Percentiles rank a stretch among this genome's conserved stretches.
These are phyloP conservation scores for Phytophthora foliorum DNA, from an alignment of 352 stramenopile species.

Conservation along the genomic window DNA sequence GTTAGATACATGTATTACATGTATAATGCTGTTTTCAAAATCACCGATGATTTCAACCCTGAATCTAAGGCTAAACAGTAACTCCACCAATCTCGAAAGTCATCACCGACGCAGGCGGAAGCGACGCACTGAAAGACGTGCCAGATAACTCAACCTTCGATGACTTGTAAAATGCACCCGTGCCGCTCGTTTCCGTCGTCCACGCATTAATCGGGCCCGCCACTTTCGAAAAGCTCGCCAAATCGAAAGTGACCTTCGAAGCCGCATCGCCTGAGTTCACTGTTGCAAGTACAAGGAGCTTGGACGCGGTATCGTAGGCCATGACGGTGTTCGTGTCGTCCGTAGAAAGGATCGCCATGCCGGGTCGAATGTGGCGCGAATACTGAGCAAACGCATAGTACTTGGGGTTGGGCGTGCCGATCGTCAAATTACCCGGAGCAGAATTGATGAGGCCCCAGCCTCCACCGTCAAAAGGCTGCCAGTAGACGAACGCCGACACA, in stretches of 20 bases:
- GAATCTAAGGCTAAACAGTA: not conserved
- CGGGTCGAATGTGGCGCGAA: conserved; percentile 67
- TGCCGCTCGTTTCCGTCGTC: conserved; percentile 61
- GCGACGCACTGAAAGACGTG: conserved; percentile 40
- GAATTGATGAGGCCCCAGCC: conserved; percentile 68
- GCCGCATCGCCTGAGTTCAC: conserved; percentile 47
- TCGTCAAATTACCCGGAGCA: conserved; percentile 44
- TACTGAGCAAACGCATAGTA: conserved; percentile 70
- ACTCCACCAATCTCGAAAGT: conserved; percentile 51
- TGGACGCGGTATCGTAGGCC: conserved; percentile 39
- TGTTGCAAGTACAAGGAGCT: conserved; percentile 38
- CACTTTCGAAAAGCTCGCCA: conserved; percentile 45
- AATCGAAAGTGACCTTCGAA: conserved; percentile 50
- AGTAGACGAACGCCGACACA: conserved; percentile 73
- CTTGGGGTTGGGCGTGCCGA: conserved; percentile 54
- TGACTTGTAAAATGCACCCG: conserved; percentile 38
- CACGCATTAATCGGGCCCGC: conserved; percentile 40
- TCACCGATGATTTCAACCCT: not conserved
- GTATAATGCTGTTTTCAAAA: too few species aligned
- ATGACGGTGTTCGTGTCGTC: conserved; percentile 57
- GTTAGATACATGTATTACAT: too few species aligned
- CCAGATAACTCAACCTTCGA: conserved; percentile 38
- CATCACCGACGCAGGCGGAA: conserved; percentile 49
- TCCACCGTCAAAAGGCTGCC: conserved; percentile 62
- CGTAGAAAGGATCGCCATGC: conserved; percentile 59